Base-by-base conservation (phyloP, 768 basidiomycete species). In the Termitomyces eurrhizus region DNA sequence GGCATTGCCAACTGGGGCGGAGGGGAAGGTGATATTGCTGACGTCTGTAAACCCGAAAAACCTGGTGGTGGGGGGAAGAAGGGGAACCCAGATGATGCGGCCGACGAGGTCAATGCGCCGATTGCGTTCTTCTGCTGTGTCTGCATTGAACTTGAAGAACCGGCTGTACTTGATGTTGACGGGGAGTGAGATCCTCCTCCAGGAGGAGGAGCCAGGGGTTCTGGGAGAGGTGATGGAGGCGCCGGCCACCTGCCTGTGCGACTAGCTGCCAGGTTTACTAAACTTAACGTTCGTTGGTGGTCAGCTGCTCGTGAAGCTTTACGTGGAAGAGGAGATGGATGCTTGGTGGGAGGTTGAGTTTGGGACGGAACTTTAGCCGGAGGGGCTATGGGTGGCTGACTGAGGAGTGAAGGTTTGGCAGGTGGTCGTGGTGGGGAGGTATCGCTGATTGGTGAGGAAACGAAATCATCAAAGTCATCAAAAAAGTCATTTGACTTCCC, bases 181-280 rank as follows among this genome's bases (percentile, higher is more conserved):
- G 52, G 1, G 14, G 52, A 21, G 8, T 61, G 58, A 24, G 54
- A 32, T 52, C 61, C 57, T 9, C 37, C 62, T 11, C 21, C 21
- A 21, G 71, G 70, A 18, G 69, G 68, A 26, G 70, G 67, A n/a
- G 67, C 60, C 4, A 62, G 56, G 29, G 29, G 56, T 26, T 60
- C 58, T 21, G 72, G 76, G 16, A 70, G 58, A 4, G 69, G 71
- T 29, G 67, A 66, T 8, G 67, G 66, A 26, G 67, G 67, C 57
- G 75, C 75, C 9, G 78, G 77, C 80, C 80, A 83, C 32, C 71
- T 72, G n/a, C 78, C 78, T 3, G 74, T 70, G 14, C 77, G 76
- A 3, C 83, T 72, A 8, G 85, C 85, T 8, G 83, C 88, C 16
- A 70, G 73, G 62, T 85, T 80, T 65, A 90, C 69, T 29, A 90